Percentiles rank a stretch among this genome's conserved stretches.
These are phyloP conservation scores for Hypomyces perniciosus DNA, from an alignment of 2,329 filamentous ascomycete species.

Conservation along the genomic window DNA sequence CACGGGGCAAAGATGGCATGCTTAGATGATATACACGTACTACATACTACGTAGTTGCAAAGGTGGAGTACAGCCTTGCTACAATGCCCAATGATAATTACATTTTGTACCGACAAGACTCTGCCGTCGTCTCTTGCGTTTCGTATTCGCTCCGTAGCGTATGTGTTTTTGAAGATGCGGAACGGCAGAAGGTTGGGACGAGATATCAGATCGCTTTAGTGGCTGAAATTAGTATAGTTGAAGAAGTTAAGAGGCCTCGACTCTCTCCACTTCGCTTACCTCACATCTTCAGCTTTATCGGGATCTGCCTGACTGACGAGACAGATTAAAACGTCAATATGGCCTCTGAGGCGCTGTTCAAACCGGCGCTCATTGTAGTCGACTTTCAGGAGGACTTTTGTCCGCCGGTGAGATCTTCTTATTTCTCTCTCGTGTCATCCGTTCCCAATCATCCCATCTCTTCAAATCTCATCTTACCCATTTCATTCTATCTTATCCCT, in stretches of 20 bases:
- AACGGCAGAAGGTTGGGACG: no score
- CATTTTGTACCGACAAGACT: not conserved
- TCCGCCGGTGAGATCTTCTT: constrained; percentile 61
- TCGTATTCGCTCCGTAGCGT: no score
- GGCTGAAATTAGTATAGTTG: no score
- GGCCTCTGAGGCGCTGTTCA: constrained; percentile 26
- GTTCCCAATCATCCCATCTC: not conserved
- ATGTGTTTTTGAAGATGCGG: no score
- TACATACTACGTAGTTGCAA: constrained; percentile 7
- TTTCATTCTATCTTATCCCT: not conserved
- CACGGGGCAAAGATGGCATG: constrained; percentile 8
- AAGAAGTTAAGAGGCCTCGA: no score
- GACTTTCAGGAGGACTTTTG: constrained; percentile 96
- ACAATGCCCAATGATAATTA: not conserved
- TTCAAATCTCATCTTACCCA: not conserved
- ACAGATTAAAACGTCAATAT: not conserved
- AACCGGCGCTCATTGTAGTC: constrained; percentile 61
- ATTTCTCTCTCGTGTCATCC: not conserved
- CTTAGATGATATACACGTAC: constrained; percentile 11
- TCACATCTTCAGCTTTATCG: no score
- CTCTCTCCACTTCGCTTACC: no score
- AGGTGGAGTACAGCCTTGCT: constrained; percentile 2
- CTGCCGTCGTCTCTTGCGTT: not conserved
- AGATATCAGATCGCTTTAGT: no score
- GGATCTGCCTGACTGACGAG: no score